Conservation (phyloP, 495 filamentous ascomycete species). For the Trichoderma erinaceum region DNA sequence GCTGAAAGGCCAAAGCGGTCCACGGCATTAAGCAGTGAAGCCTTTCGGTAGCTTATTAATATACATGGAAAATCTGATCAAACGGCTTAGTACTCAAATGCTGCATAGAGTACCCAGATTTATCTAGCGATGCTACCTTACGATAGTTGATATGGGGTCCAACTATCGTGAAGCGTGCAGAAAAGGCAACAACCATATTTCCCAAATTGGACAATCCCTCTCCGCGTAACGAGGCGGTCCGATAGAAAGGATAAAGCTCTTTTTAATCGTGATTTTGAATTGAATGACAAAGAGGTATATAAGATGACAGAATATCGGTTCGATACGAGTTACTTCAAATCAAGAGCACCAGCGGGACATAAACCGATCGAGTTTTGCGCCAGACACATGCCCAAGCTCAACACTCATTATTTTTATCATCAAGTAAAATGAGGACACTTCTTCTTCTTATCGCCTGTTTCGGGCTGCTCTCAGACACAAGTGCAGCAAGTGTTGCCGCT, state of each 20-base stretch:
- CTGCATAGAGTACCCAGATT: not conserved
- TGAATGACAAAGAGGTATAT: no score
- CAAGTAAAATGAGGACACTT: not conserved
- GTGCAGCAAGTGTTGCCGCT: not conserved
- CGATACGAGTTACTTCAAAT: no score
- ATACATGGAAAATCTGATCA: no score
- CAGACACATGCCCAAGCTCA: not conserved
- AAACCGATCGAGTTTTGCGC: not conserved
- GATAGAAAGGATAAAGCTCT: no score
- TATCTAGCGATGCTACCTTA: not conserved
- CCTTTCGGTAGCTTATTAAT: no score
- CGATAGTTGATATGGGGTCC: not conserved
- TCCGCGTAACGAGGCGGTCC: not conserved
- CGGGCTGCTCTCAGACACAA: not conserved
- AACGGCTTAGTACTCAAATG: not conserved
- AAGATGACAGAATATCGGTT: no score
- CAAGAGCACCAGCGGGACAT: no score
- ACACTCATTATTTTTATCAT: not conserved
- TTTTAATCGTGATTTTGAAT: no score
- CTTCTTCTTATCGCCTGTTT: not conserved
- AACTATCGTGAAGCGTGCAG: not conserved
- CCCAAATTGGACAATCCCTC: not conserved
- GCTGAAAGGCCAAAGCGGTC: no score
- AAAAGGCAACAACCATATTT: not conserved
- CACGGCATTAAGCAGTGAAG: no score